A percentile compares a stretch with the other conserved stretches of the same genome.
phyloP scores from a whole-genome alignment of 1,284 basidiomycete genomes.

The Vanrija sp. region DNA sequence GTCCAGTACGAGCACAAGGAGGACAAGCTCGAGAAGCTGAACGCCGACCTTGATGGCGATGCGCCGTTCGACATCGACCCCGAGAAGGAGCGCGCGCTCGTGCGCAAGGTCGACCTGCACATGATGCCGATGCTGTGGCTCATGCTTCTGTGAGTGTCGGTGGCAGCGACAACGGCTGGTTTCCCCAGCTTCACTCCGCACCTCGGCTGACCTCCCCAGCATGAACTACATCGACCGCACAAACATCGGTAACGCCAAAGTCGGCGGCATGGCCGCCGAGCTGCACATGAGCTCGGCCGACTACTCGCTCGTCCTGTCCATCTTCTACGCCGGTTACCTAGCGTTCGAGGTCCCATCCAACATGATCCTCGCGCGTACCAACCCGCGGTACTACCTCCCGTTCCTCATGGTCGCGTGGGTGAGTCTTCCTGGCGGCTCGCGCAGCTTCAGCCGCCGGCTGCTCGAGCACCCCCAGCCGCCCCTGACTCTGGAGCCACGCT shows the following conservation, averaged over 20 bases:
- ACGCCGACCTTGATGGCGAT: neutral
- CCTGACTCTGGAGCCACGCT: neutral
- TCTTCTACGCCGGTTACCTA: constrained; percentile 39
- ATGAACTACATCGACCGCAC: neutral
- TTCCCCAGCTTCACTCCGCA: too few relatives aligned
- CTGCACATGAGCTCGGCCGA: constrained; percentile 41
- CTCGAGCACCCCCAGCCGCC: too few relatives aligned
- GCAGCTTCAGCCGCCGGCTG: neutral
- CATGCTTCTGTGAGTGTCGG: constrained; percentile 27
- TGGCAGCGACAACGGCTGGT: too few relatives aligned
- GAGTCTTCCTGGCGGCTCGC: neutral
- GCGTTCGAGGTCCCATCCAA: constrained; percentile 21
- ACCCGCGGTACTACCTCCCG: constrained; percentile 26
- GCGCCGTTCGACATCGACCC: constrained; percentile 32
- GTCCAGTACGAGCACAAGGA: neutral
- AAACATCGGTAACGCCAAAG: constrained; percentile 39
- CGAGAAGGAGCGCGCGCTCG: constrained; percentile 38
- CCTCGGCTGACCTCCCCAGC: neutral
- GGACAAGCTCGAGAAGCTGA: neutral
- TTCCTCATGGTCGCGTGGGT: constrained; percentile 21
- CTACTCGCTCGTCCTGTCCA: constrained; percentile 45
- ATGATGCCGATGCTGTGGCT: constrained; percentile 40
- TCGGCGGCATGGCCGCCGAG: constrained; percentile 46
- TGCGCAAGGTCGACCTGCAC: constrained; percentile 44
- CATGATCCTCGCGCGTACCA: constrained; percentile 18